A percentile compares a stretch with the other conserved stretches of the same genome.
Evolutionary conservation across 2,329 filamentous ascomycete species (phyloP).

Genomic region (Lachnellula hyalina): DNA sequence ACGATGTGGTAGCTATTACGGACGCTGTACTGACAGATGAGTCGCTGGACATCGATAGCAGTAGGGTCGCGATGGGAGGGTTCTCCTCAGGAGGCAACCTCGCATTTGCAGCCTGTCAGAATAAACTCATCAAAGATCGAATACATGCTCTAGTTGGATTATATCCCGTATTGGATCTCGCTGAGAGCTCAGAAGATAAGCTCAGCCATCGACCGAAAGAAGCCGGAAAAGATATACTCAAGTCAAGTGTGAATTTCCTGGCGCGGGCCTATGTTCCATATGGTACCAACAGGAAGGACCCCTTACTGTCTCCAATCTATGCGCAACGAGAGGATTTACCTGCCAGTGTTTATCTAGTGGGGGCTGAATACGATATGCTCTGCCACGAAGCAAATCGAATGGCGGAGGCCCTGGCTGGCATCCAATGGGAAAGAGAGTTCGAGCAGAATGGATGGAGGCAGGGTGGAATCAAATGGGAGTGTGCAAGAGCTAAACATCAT

Average conservation of each 20-base stretch:
- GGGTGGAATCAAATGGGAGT: slow-evolving; percentile 13
- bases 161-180: slow-evolving; percentile 40
- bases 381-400: slow-evolving; percentile 19
- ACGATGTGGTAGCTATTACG: slow-evolving; percentile 42
- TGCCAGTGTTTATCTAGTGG: slow-evolving; percentile 14
- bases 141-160: slow-evolving; percentile 37
- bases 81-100: slow-evolving; percentile 49
- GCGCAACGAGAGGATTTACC: slow-evolving; percentile 15
- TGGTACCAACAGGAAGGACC: slow-evolving; percentile 17
- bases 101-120: slow-evolving; percentile 37
- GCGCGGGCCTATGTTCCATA: slow-evolving; percentile 16
- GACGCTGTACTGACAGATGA: slow-evolving; percentile 38
- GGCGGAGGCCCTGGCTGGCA: slow-evolving; percentile 13
- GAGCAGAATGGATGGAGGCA: slow-evolving; percentile 7
- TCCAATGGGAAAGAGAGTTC: slow-evolving; percentile 3
- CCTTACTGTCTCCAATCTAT: slow-evolving; percentile 15
- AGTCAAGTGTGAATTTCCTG: slow-evolving; percentile 6
- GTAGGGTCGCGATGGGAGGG: slow-evolving; percentile 39
- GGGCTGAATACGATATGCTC: slow-evolving; percentile 22
- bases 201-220: slow-evolving; percentile 21
- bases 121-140: slow-evolving; percentile 27
- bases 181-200: slow-evolving; percentile 28
- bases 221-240: slow-evolving; percentile 14
- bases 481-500: slow-evolving; percentile 6
- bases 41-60: slow-evolving; percentile 40